phyloP scores from a whole-genome alignment of 2,329 filamentous ascomycete genomes.

The Trichoderma brevicompactum region DNA sequence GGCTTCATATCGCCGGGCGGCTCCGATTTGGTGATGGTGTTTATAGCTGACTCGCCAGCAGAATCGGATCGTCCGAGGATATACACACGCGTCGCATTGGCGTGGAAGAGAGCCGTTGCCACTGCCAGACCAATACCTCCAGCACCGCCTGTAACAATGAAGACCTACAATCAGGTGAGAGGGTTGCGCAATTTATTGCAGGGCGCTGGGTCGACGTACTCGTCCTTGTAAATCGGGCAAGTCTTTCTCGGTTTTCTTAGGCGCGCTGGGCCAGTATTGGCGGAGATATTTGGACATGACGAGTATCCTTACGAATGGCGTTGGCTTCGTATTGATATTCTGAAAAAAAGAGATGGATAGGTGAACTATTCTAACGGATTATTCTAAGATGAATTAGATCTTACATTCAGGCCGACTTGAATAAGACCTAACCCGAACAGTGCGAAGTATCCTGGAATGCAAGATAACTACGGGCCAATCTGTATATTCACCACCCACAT shows the following conservation, averaged over 20 bases:
- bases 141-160: constrained; percentile 52
- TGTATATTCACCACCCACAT: too few relatives aligned
- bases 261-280: constrained; percentile 38
- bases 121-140: constrained; percentile 55
- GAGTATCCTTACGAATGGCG: neutral
- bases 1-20: constrained; percentile 47
- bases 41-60: constrained; percentile 50
- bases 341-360: too few relatives aligned
- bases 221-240: constrained; percentile 48
- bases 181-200: neutral
- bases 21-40: constrained; percentile 44
- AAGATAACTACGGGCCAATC: too few relatives aligned
- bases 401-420: neutral
- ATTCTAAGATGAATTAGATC: too few relatives aligned
- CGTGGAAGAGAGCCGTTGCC: constrained; percentile 54
- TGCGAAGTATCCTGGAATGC: neutral
- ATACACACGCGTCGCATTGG: constrained; percentile 55
- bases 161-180: constrained; percentile 41
- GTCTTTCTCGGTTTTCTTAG: constrained; percentile 48
- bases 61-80: constrained; percentile 51
- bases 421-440: neutral
- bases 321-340: too few relatives aligned
- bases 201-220: neutral
- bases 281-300: constrained; percentile 4
- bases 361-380: too few relatives aligned